Conservation (phyloP, 768 basidiomycete genomes). For the Pholiota microspora region DNA sequence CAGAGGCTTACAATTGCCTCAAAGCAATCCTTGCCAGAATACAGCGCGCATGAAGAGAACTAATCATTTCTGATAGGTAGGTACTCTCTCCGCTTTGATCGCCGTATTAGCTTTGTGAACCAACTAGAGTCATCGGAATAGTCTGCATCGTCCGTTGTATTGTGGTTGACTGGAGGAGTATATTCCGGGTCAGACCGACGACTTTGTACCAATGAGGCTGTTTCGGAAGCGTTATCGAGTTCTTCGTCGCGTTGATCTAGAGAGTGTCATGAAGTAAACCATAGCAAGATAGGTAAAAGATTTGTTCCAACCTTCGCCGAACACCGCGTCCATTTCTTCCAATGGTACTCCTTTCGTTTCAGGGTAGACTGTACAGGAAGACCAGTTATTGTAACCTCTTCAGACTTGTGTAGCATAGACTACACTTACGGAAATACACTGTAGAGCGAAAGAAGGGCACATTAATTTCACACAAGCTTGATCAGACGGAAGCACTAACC, state of each 20-base stretch:
- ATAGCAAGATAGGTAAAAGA: background rate
- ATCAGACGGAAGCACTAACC: slow-evolving; percentile 35
- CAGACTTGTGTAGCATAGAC: background rate
- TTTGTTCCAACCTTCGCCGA: slow-evolving; percentile 67
- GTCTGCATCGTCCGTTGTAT: background rate
- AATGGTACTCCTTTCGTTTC: slow-evolving; percentile 85
- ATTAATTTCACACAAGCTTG: background rate
- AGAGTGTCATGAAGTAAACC: background rate
- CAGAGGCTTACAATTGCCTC: too few species aligned
- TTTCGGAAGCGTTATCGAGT: slow-evolving; percentile 62
- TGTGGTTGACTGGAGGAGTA: background rate
- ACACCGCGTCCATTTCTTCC: slow-evolving; percentile 90
- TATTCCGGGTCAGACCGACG: slow-evolving; percentile 6
- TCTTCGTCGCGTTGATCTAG: slow-evolving; percentile 50
- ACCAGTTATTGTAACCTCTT: slow-evolving; percentile 4
- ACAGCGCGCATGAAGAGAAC: background rate
- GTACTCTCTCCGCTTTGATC: slow-evolving; percentile 33
- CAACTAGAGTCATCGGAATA: slow-evolving; percentile 26
- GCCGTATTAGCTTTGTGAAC: slow-evolving; percentile 49
- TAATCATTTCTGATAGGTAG: slow-evolving; percentile 39
- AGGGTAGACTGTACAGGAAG: slow-evolving; percentile 60
- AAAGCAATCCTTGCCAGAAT: too few species aligned
- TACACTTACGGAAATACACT: slow-evolving; percentile 75
- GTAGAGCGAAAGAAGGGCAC: background rate
- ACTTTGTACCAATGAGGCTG: slow-evolving; percentile 52